Conservation (phyloP, 2,329 filamentous ascomycete genomes). For the Diaporthe capsici region DNA sequence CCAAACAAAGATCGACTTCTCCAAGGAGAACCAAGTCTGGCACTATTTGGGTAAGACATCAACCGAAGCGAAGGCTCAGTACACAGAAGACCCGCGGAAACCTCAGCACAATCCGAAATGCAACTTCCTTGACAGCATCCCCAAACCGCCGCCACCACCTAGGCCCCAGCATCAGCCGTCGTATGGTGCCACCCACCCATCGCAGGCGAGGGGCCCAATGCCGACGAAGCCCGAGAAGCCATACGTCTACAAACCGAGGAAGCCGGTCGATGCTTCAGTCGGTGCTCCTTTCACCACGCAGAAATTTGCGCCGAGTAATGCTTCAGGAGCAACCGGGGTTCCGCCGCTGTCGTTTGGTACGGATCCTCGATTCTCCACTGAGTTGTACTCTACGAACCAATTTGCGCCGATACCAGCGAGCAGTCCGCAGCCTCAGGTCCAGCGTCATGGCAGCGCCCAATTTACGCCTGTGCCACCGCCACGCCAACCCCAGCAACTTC, state of each 20-base stretch:
- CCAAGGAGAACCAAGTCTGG: constrained; percentile 84
- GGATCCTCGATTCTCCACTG: constrained; percentile 43
- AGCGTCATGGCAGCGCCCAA: constrained; percentile 12
- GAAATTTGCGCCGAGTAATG: constrained; percentile 51
- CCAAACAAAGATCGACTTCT: constrained; percentile 79
- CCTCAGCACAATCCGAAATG: constrained; percentile 76
- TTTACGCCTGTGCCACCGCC: constrained; percentile 18
- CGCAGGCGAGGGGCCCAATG: constrained; percentile 35
- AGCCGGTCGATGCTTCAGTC: constrained; percentile 49
- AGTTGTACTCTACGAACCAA: constrained; percentile 45
- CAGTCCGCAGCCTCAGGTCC: constrained; percentile 49
- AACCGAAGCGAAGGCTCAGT: constrained; percentile 91
- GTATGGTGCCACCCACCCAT: constrained; percentile 42
- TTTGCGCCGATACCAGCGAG: constrained; percentile 47
- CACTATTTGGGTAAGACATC: constrained; percentile 89
- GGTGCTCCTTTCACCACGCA: constrained; percentile 51
- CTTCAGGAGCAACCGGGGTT: constrained; percentile 23
- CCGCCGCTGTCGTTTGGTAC: constrained; percentile 45
- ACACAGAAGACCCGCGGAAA: constrained; percentile 80
- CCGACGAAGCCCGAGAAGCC: constrained; percentile 59
- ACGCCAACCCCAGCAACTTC: constrained; percentile 14
- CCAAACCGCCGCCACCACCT: constrained; percentile 53
- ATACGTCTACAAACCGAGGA: constrained; percentile 67
- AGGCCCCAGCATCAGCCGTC: constrained; percentile 43
- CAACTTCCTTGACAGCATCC: constrained; percentile 80